phyloP scores from a whole-genome alignment of 1,284 basidiomycete species.

The Leccinum pachyderme region DNA sequence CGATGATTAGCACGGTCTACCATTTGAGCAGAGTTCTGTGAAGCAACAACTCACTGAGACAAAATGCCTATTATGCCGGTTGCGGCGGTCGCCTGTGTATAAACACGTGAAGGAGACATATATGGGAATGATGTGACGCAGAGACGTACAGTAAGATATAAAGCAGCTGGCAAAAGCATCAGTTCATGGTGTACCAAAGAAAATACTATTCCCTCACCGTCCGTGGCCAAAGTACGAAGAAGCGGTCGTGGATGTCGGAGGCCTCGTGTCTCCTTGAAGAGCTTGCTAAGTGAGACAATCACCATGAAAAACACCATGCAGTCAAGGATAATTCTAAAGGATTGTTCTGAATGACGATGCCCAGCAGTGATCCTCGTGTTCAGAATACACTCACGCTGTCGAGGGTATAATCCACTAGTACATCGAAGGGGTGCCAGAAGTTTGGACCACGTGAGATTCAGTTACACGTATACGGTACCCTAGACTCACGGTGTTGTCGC shows the following conservation, averaged over 20 bases:
- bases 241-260: not conserved
- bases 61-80: not conserved
- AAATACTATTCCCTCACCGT: not conserved
- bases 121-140: not conserved
- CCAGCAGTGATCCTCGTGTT: not conserved
- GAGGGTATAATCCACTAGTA: not conserved
- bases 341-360: not conserved
- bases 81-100: not conserved
- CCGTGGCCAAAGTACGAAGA: not conserved
- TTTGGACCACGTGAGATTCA: no score
- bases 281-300: not conserved
- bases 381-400: not conserved
- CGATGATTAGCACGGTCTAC: not conserved
- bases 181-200: no score
- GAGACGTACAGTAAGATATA: not conserved
- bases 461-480: not conserved
- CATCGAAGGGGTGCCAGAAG: not conserved
- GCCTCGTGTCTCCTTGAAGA: not conserved
- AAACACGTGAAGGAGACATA: not conserved
- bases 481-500: not conserved
- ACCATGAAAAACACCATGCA: not conserved
- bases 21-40: not conserved
- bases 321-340: not conserved
- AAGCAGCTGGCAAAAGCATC: not conserved
- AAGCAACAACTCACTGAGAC: not conserved